Percentiles rank a stretch among this genome's conserved stretches.
These are phyloP conservation scores for Curvularia eragrostidis DNA, from an alignment of 2,329 filamentous ascomycete genomes.

Conservation along the genomic window DNA sequence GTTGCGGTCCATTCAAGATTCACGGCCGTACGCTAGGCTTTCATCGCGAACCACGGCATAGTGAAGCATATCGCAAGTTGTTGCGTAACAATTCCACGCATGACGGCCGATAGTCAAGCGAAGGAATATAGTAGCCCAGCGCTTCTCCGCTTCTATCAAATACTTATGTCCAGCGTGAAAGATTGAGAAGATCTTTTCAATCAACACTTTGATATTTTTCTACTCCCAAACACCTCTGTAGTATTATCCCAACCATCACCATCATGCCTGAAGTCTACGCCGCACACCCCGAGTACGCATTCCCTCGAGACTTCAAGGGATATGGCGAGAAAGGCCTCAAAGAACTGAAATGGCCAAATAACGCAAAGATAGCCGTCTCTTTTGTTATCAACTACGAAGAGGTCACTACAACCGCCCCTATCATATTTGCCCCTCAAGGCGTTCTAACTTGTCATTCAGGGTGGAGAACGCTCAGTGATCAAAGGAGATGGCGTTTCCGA, in stretches of 20 bases:
- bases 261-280: slow-evolving; percentile 37
- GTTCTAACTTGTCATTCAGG: slow-evolving; percentile 32
- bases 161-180: neutral
- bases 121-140: neutral
- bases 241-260: neutral
- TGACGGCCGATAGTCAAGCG: slow-evolving; percentile 3
- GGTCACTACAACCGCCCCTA: neutral
- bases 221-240: neutral
- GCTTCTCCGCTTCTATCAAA: neutral
- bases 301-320: slow-evolving; percentile 52
- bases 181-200: neutral
- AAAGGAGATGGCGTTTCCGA: slow-evolving; percentile 45
- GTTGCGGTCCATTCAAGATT: neutral
- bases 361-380: slow-evolving; percentile 48
- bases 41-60: slow-evolving; percentile 8
- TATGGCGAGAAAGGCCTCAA: slow-evolving; percentile 52
- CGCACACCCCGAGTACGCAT: slow-evolving; percentile 36
- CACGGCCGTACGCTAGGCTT: neutral
- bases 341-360: slow-evolving; percentile 45
- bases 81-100: slow-evolving; percentile 8
- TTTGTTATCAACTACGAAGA: slow-evolving; percentile 42
- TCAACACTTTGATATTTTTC: neutral
- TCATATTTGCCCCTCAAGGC: neutral
- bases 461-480: slow-evolving; percentile 40
- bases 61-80: neutral